A percentile compares a stretch with the other conserved stretches of the same genome.
These are phyloP conservation scores for Umbelopsis ramanniana DNA, from an alignment of 192 early-diverging fungal species.

Conservation along the genomic window DNA sequence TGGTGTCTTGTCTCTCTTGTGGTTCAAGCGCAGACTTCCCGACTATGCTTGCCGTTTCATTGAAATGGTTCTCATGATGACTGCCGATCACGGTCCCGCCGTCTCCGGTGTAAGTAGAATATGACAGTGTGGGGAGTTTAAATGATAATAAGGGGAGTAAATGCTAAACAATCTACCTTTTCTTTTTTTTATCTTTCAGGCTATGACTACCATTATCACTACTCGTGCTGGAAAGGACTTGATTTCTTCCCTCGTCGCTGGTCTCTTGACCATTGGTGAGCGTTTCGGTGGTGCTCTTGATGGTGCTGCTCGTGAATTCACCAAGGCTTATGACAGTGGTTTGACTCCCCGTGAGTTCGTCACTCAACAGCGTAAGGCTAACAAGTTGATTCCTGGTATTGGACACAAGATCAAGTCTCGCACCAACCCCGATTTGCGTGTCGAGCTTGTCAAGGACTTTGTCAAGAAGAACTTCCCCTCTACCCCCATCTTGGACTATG, in stretches of 20 bases:
- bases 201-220: constrained; percentile 88
- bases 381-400: constrained; percentile 98
- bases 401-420: constrained; percentile 99
- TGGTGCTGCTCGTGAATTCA: constrained; percentile 93
- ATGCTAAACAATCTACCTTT: neutral
- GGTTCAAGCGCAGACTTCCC: constrained; percentile 98
- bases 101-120: constrained; percentile 84
- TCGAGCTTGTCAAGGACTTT: constrained; percentile 93
- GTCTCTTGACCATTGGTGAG: constrained; percentile 96
- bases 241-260: constrained; percentile 92
- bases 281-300: constrained; percentile 98
- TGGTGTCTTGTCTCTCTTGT: constrained; percentile 94
- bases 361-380: constrained; percentile 89
- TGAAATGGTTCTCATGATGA: constrained; percentile 99
- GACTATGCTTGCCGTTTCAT: constrained; percentile 96
- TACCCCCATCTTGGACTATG: constrained; percentile 91
- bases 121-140: neutral
- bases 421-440: constrained; percentile 98
- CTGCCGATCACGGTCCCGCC: constrained; percentile 98
- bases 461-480: constrained; percentile 86
- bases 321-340: constrained; percentile 90
- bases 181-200: constrained; percentile 67
- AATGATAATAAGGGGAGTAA: no score
- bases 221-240: constrained; percentile 98
- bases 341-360: constrained; percentile 95